Conservation (phyloP, 495 filamentous ascomycete species). For the Paragyromitra xinjiangensis region DNA sequence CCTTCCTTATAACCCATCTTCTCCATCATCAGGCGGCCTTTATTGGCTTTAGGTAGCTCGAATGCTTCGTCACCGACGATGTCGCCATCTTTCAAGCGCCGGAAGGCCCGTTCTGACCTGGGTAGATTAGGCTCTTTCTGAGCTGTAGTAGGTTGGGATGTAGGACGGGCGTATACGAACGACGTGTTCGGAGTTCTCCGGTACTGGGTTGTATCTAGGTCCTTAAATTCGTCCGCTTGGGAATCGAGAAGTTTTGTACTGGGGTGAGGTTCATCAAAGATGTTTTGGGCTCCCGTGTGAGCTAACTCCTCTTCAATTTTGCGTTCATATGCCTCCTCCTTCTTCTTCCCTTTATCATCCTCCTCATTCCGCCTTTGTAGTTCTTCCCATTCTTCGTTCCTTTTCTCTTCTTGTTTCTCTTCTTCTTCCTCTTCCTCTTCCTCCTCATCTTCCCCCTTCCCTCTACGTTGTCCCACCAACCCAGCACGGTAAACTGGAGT, state of each 20-base stretch:
- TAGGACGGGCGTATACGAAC: slow-evolving; percentile 10
- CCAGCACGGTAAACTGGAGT: slow-evolving; percentile 12
- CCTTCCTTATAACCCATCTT: slow-evolving; percentile 60
- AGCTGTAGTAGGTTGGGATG: background rate
- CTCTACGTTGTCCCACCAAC: background rate
- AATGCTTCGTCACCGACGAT: slow-evolving; percentile 39
- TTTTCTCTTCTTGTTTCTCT: background rate
- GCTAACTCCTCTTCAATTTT: background rate
- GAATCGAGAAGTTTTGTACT: background rate
- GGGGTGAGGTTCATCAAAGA: background rate
- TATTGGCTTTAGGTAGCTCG: slow-evolving; percentile 59
- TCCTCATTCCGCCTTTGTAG: background rate
- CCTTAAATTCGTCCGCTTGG: background rate
- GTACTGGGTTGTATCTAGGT: slow-evolving; percentile 4
- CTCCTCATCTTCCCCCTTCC: background rate
- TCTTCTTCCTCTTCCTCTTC: background rate
- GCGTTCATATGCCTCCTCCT: background rate
- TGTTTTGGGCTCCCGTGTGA: background rate
- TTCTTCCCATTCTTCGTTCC: background rate
- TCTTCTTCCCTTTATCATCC: background rate
- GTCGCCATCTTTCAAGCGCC: slow-evolving; percentile 30
- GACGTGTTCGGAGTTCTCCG: slow-evolving; percentile 16
- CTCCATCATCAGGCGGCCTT: slow-evolving; percentile 61
- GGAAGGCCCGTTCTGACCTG: background rate
- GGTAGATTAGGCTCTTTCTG: background rate